These are phyloP conservation scores for Huntiella abstrusa DNA, from an alignment of 2,329 filamentous ascomycete species.

Conservation along the genomic window DNA sequence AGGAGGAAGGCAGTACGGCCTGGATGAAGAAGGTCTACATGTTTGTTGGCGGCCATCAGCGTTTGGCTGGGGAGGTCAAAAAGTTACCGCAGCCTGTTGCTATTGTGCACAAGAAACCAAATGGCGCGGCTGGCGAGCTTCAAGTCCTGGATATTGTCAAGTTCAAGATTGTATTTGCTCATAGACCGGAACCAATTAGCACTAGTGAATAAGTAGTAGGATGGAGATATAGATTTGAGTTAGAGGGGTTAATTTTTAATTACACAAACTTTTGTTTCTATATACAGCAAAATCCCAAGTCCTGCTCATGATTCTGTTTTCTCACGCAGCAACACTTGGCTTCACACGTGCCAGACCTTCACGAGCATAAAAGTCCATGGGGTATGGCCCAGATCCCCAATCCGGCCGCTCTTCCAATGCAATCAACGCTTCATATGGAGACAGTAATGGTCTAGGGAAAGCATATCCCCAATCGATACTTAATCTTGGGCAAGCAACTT, in stretches of 20 bases:
- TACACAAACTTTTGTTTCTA: neutral
- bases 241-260: neutral
- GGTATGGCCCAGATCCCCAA: conserved; percentile 63
- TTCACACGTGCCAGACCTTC: conserved; percentile 75
- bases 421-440: conserved; percentile 86
- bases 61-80: conserved; percentile 77
- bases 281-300: neutral
- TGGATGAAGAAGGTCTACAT: conserved; percentile 89
- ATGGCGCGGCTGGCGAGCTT: conserved; percentile 27
- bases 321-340: conserved; percentile 17
- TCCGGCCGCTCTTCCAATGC: conserved; percentile 64
- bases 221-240: neutral
- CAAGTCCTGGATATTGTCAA: conserved; percentile 78
- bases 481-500: conserved; percentile 87
- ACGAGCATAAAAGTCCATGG: conserved; percentile 95
- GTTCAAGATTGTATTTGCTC: conserved; percentile 71
- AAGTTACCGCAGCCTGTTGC: conserved; percentile 64
- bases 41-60: conserved; percentile 75
- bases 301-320: neutral
- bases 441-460: conserved; percentile 71
- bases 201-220: neutral
- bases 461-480: conserved; percentile 99
- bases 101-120: conserved; percentile 42
- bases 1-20: conserved; percentile 33
- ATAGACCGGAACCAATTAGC: conserved; percentile 68